phyloP scores from a whole-genome alignment of 352 stramenopile genomes.

The Peronospora belbahrii region DNA sequence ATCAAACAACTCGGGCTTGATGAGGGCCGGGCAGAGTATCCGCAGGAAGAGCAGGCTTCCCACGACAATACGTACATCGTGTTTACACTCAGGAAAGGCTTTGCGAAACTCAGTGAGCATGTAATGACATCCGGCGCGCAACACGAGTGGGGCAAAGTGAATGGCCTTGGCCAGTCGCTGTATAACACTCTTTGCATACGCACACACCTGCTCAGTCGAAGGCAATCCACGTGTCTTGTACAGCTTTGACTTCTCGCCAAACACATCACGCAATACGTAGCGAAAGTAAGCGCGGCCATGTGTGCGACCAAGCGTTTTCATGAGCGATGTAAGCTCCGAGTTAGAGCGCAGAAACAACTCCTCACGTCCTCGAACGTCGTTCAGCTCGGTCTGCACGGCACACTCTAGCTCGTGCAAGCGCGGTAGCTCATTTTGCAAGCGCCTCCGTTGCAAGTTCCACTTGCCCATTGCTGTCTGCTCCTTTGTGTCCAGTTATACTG shows the following conservation, averaged over 20 bases:
- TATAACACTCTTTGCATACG: constrained; percentile 54
- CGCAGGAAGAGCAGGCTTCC: constrained; percentile 68
- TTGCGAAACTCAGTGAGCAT: constrained; percentile 66
- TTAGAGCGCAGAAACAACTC: constrained; percentile 76
- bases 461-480: constrained; percentile 23
- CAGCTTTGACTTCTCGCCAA: constrained; percentile 53
- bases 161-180: constrained; percentile 64
- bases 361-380: constrained; percentile 47
- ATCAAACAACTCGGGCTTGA: constrained; percentile 79
- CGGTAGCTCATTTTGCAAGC: constrained; percentile 46
- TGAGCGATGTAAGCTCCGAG: constrained; percentile 57
- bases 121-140: constrained; percentile 64
- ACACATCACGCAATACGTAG: constrained; percentile 69
- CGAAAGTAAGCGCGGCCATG: constrained; percentile 74
- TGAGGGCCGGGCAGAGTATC: constrained; percentile 64
- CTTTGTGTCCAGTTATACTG: constrained; percentile 1
- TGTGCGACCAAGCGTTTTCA: constrained; percentile 62
- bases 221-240: constrained; percentile 28
- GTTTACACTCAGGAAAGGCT: constrained; percentile 53
- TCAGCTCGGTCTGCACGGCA: constrained; percentile 60
- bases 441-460: constrained; percentile 24
- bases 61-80: constrained; percentile 62
- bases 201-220: constrained; percentile 34
- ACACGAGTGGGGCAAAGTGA: constrained; percentile 60
- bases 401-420: constrained; percentile 56